Evolutionary conservation across 257 asterid species (phyloP).

Genomic region (Solanum rostratum): DNA sequence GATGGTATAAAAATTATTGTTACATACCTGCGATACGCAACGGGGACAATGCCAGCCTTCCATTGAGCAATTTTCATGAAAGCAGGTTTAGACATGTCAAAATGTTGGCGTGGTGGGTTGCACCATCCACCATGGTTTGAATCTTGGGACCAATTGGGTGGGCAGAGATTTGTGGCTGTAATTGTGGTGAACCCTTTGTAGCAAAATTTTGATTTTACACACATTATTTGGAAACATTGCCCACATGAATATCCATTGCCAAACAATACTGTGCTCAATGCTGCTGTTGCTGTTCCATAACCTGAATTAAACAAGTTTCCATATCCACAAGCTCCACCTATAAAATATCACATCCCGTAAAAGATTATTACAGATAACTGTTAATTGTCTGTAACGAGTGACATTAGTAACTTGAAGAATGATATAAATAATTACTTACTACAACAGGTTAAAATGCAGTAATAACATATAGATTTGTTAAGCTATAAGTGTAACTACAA

Average conservation of each 20-base stretch:
- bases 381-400: background rate
- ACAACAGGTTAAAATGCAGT: background rate
- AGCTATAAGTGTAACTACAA: background rate
- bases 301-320: constrained; percentile 56
- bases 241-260: constrained; percentile 78
- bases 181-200: constrained; percentile 36
- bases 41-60: constrained; percentile 74
- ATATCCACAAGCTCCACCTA: constrained; percentile 85
- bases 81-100: constrained; percentile 80
- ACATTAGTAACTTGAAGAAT: background rate
- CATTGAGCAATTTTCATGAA: constrained; percentile 73
- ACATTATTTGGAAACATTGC: constrained; percentile 59
- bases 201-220: constrained; percentile 42
- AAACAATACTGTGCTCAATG: constrained; percentile 65
- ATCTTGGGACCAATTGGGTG: constrained; percentile 64
- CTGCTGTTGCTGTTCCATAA: constrained; percentile 65
- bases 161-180: constrained; percentile 80
- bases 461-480: background rate
- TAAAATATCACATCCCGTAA: background rate
- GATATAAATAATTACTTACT: background rate
- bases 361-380: background rate
- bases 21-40: constrained; percentile 49
- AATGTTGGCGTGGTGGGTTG: constrained; percentile 80
- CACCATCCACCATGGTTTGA: constrained; percentile 88
- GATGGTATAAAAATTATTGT: background rate